Evolutionary conservation across 208 protist species (phyloP), one percentile per base, ranked within the genome.

Genomic region (Phytomonas sp.): DNA sequence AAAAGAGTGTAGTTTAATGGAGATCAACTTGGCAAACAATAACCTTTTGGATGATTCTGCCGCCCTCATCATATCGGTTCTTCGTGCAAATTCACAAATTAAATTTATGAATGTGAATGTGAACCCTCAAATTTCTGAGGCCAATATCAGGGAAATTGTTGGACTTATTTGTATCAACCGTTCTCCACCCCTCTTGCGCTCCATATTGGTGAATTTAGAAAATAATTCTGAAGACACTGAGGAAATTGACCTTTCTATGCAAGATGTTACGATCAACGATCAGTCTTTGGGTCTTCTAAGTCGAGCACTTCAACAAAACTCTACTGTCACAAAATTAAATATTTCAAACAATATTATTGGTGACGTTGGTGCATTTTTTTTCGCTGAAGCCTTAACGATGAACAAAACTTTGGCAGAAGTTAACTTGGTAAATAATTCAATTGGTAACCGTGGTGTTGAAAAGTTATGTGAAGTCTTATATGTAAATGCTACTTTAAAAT

Each of bases 21-120:
- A 95, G 63, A 78, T 97, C 23, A 94, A 96, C 66, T 37, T 95
- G 29, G 91, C 90, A 12, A 92, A 92, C 73, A 96, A 96, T 74
- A 65, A 83, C 33, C 84, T 95, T 45, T 75, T 66, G 36, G 81
- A 93, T 52, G 78, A 78, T 37, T 77, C 79, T 16, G 84, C 79
- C n/a, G 23, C 74, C 31, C 71, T 75, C 60, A 82, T 96, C 63
- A 70, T 94, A 23, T 71, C 32, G 10, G 80, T 82, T 12, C 66
- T 97, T 31, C 77, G 73, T n/a, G 63, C 71, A 23, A 95, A 94
- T 77, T 77, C 76, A 29, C 78, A 76, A 12, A 65, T 97, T 31
- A 84, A 73, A 29, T 71, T 76, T 29, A 29, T 97, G 11, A 93
- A 94, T 69, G 69, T 97, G 26, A 82, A 91, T 60, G 75, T 82